These are phyloP conservation scores for Rhizomucor pusillus DNA, from an alignment of 371 early-diverging fungal species.

Conservation along the genomic window DNA sequence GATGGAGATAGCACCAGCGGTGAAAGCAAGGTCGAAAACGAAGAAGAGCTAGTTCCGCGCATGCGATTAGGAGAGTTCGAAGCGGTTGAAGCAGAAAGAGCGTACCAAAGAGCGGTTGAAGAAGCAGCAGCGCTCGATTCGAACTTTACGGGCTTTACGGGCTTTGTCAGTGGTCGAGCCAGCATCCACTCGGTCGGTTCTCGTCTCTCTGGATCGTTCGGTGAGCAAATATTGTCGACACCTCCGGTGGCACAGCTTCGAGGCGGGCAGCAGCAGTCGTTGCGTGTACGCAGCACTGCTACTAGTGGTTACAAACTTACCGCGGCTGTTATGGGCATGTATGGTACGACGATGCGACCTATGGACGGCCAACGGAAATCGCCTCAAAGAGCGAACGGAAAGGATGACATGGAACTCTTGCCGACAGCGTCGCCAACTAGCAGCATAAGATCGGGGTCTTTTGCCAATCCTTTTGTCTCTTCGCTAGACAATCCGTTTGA, in stretches of 20 bases:
- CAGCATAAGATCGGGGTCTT: conserved; percentile 2
- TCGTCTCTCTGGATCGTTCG: background rate
- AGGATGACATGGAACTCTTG: background rate
- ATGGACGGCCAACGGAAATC: background rate
- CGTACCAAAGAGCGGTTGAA: conserved; percentile 25
- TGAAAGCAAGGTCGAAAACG: conserved; percentile 12
- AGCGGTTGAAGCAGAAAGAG: conserved; percentile 24
- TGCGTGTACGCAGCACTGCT: conserved; percentile 2
- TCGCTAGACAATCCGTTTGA: conserved; percentile 39
- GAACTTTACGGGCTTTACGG: conserved; percentile 40
- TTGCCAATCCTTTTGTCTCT: conserved; percentile 21
- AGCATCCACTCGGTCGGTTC: too few species aligned
- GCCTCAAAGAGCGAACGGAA: background rate
- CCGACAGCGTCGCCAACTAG: conserved; percentile 8
- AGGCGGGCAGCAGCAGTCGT: conserved; percentile 14
- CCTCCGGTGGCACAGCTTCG: conserved; percentile 32
- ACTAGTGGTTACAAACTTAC: conserved; percentile 7
- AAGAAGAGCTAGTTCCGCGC: conserved; percentile 20
- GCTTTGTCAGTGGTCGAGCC: conserved; percentile 16
- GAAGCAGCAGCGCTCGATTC: conserved; percentile 47
- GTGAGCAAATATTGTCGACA: conserved; percentile 11
- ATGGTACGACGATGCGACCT: conserved; percentile 5
- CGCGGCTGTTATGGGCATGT: background rate
- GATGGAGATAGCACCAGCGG: background rate
- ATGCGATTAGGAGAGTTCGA: conserved; percentile 40